Percentiles rank a stretch among this genome's conserved stretches.
These are phyloP conservation scores for Phylloporus arenicola DNA, from an alignment of 768 basidiomycete species.

Conservation along the genomic window DNA sequence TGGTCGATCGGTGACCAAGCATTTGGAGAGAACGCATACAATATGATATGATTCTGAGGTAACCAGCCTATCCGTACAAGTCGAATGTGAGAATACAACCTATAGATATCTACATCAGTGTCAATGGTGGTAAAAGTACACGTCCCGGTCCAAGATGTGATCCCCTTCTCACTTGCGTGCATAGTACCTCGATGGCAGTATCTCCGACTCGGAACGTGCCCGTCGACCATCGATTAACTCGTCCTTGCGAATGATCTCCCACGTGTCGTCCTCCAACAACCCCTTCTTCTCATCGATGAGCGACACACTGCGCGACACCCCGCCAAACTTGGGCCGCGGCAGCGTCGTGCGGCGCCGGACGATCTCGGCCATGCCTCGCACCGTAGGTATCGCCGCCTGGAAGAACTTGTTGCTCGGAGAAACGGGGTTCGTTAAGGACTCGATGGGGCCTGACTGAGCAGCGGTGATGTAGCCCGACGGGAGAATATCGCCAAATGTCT, in stretches of 20 bases:
- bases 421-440: slow-evolving; percentile 1
- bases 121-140: background rate
- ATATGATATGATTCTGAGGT: background rate
- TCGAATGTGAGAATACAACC: background rate
- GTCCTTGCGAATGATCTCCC: slow-evolving; percentile 14
- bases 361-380: slow-evolving; percentile 35
- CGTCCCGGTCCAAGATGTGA: background rate
- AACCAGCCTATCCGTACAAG: background rate
- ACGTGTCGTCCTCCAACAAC: slow-evolving; percentile 17
- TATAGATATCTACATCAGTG: slow-evolving; percentile 1
- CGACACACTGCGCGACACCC: slow-evolving; percentile 10
- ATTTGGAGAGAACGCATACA: background rate
- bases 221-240: slow-evolving; percentile 6
- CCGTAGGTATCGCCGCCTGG: slow-evolving; percentile 34
- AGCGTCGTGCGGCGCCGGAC: slow-evolving; percentile 19
- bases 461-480: slow-evolving; percentile 42
- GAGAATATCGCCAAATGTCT: slow-evolving; percentile 46
- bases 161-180: slow-evolving; percentile 9
- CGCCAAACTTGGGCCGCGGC: background rate
- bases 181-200: slow-evolving; percentile 17
- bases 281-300: slow-evolving; percentile 15
- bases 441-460: slow-evolving; percentile 19
- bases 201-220: slow-evolving; percentile 25
- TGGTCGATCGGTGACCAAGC: background rate
- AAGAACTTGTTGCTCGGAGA: slow-evolving; percentile 30